Evolutionary conservation across 2,329 filamentous ascomycete species (phyloP), one percentile per base, ranked within the genome.

Genomic region (Macrophomina tecta): DNA sequence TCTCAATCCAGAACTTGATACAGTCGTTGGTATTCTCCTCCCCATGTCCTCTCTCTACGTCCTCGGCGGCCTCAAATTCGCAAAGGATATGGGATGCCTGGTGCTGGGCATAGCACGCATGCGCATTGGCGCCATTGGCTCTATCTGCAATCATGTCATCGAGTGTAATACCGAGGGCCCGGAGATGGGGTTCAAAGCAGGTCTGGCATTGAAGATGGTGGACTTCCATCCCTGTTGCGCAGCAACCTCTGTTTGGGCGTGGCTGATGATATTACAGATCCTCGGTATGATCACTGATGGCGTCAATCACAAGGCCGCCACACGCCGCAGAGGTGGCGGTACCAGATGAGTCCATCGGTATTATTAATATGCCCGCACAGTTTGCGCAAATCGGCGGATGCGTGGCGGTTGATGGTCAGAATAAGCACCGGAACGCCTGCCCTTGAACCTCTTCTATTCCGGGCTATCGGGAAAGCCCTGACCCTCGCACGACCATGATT

Each of bases 121-220:
- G 30, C 58, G 58, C 32, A 49, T 62, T 7, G 58, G 58, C 12
- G 58, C 58, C 58, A 62, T 62, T 12, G 58, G 58, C 9, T 78
- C 72, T 64, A 58, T 71, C 12, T 78, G 78, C 69, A 63, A 70
- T 40, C 56, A 76, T 51, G 68, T 77, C 30, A 58, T 65, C 8
- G 66, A 69, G 58, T 62, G 58, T 16, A 49, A 62, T 32, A 62
- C 58, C 45, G 58, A 62, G n/a, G 58, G 58, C 30, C 58, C 58
- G 11, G 58, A 62, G 58, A 62, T 62, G 58, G 58, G 58, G 9
- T 49, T 62, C 32, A 62, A 62, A 28, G 58, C 58, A 2, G 58
- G 58, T 16, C n/a, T 62, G 42, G 58, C 58, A 28, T 23, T 49
- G 30, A 62, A 62, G 18, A 62, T 62, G 58, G 58, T 62, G 23